Base-by-base conservation (phyloP, 2,329 filamentous ascomycete species). In the Trichoderma gracile region DNA sequence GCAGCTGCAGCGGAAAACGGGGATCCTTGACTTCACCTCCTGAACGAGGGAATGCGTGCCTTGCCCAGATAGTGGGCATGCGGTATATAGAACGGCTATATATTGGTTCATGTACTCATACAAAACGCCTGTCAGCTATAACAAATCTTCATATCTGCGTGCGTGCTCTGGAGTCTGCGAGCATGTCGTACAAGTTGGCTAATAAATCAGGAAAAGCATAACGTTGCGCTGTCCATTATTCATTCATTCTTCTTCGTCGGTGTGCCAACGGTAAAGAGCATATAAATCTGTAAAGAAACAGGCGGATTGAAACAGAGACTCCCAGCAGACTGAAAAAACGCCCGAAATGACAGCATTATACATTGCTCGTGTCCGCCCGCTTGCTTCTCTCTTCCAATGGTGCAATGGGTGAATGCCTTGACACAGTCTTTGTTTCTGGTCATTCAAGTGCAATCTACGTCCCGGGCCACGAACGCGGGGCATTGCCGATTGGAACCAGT, bases 141-240 rank as follows among this genome's bases (percentile, higher is more conserved):
- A 38, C 33, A 38, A 2, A 9, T 38, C 33, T 38, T 6, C 19
- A 8, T 23, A 7, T 17, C 23, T 38, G 21, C 8, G 25, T 43
- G 10, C 15, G 53, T 56, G 33, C 33, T 38, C 33, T 38, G 33
- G 10, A 38, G 33, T 8, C 3, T 38, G 33, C 33, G 9, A 38
- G 30, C n/a, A 52, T 25, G 14, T n/a, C 10, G 8, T 30, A 10
- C 30, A 21, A n/a, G n/a, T 27, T 12, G 25, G 5, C 25, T 5
- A 25, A 25, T 25, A 25, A 8, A 23, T 43, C 12, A 14, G 9
- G 1, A 5, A 14, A 10, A 10, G 0, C 40, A 17, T 12, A 12
- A 60, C 17, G n/a, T 43, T 27, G 12, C 33, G 33, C 57, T 52
- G 17, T 52, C 23, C 57, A 60, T 43, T 52, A 60, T 60, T 52